phyloP scores from a whole-genome alignment of 768 basidiomycete genomes.

The Russula brevipes region DNA sequence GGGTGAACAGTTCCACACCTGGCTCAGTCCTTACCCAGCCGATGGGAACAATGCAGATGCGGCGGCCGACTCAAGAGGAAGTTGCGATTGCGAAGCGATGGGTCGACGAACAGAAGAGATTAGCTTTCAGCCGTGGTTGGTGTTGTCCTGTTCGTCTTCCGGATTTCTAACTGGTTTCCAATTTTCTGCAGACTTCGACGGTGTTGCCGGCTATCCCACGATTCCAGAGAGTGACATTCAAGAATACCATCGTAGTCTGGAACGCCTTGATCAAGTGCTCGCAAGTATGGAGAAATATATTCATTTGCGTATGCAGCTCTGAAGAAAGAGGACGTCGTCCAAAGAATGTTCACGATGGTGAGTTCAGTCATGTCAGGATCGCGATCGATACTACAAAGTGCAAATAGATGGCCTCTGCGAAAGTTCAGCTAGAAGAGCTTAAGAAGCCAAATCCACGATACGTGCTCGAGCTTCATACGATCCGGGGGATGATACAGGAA shows the following conservation, averaged over 20 bases:
- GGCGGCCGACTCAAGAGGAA: constrained; percentile 1
- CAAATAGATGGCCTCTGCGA: constrained; percentile 10
- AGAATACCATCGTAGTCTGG: constrained; percentile 12
- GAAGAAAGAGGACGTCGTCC: constrained; percentile 3
- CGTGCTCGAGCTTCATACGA: constrained; percentile 19
- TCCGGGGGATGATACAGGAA: constrained; percentile 23
- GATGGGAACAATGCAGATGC: not conserved
- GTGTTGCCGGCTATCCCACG: not conserved
- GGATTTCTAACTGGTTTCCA: not conserved
- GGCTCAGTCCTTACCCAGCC: not conserved
- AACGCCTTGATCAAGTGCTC: constrained; percentile 13
- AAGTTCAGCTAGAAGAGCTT: constrained; percentile 17
- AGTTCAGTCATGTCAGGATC: not conserved
- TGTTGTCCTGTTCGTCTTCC: not conserved
- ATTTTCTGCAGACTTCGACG: not conserved
- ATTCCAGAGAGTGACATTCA: too few species aligned
- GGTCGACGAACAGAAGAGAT: constrained; percentile 4
- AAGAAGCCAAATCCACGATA: constrained; percentile 15
- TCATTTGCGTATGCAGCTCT: constrained; percentile 9
- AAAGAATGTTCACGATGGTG: constrained; percentile 13
- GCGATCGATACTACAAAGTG: not conserved
- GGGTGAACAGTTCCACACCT: not conserved
- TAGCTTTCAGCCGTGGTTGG: not conserved
- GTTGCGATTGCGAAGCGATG: not conserved
- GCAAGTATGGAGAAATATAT: constrained; percentile 13